Evolutionary conservation across 2,329 filamentous ascomycete genomes (phyloP).

Genomic region (Neophaeococcomyces mojaviensis): DNA sequence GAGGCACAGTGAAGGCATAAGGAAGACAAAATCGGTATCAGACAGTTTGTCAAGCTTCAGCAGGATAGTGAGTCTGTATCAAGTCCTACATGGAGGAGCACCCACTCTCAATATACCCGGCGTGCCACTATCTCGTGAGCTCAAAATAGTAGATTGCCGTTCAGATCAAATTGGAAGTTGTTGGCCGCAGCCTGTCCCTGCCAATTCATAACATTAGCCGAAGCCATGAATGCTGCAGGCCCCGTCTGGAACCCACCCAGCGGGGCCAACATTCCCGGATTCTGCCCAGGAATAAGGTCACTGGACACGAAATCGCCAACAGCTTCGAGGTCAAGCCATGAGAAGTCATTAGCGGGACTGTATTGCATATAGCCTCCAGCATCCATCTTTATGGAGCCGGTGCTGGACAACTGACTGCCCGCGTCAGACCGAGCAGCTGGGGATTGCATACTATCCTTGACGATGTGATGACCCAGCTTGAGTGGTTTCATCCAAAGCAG

Average conservation of each 20-base stretch:
- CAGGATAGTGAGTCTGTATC: no score
- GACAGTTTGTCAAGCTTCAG: no score
- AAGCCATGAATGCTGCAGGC: conserved; percentile 13
- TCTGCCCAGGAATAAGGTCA: conserved; percentile 27
- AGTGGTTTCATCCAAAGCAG: conserved; percentile 48
- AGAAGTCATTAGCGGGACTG: conserved; percentile 50
- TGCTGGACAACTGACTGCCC: conserved; percentile 25
- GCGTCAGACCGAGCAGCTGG: conserved; percentile 22
- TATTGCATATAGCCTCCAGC: conserved; percentile 30
- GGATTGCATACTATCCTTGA: conserved; percentile 18
- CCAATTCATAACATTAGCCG: conserved; percentile 26
- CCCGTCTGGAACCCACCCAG: conserved; percentile 15
- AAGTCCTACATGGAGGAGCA: no score
- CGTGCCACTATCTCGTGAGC: no score
- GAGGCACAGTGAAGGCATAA: no score
- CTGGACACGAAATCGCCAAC: conserved; percentile 51
- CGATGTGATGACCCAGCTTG: conserved; percentile 18
- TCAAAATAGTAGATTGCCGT: conserved; percentile 27
- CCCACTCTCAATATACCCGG: no score
- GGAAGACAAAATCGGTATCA: no score
- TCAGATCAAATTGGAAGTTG: conserved; percentile 26
- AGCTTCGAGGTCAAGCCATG: conserved; percentile 54
- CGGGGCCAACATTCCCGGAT: conserved; percentile 13
- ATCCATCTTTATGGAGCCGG: conserved; percentile 20
- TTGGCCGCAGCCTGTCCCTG: conserved; percentile 10